These are phyloP conservation scores for Schizochytrium sp. DNA, from an alignment of 108 stramenopile species.

Conservation along the genomic window DNA sequence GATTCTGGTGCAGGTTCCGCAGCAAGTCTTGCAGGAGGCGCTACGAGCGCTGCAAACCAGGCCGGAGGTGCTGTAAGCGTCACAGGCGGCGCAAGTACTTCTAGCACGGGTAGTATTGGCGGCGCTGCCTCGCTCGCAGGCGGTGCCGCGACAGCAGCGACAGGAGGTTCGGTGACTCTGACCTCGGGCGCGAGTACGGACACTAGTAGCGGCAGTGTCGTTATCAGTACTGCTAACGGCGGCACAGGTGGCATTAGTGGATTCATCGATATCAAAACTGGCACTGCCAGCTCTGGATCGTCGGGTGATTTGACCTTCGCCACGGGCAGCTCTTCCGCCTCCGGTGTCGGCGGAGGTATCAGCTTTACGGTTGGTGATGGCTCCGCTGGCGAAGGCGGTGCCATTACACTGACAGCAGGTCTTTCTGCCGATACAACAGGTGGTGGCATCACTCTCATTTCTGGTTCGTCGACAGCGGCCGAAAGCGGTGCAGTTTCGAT, in stretches of 20 bases:
- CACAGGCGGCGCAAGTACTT: no score
- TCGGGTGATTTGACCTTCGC: conserved; percentile 30
- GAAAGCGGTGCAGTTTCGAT: not conserved
- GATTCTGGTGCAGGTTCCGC: not conserved
- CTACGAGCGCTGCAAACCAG: no score
- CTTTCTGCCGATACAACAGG: not conserved
- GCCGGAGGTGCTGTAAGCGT: no score
- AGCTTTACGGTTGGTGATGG: conserved; percentile 24
- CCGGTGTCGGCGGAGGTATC: conserved; percentile 25
- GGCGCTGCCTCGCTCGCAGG: conserved; percentile 22
- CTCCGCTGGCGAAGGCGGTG: not conserved
- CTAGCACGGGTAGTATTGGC: not conserved
- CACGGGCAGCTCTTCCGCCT: conserved; percentile 26
- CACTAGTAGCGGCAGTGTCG: conserved; percentile 27
- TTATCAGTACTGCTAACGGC: conserved; percentile 30
- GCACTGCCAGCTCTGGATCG: conserved; percentile 26
- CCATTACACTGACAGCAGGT: not conserved
- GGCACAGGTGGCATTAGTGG: conserved; percentile 35
- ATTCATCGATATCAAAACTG: conserved; percentile 30
- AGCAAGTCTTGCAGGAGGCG: no score
- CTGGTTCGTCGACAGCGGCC: not conserved
- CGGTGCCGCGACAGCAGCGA: conserved; percentile 1
- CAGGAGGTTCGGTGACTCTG: conserved; percentile 21
- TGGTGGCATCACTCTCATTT: not conserved
- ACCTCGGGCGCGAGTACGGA: not conserved